phyloP scores from a whole-genome alignment of 2,329 filamentous ascomycete genomes.

The Colletotrichum tanaceti region DNA sequence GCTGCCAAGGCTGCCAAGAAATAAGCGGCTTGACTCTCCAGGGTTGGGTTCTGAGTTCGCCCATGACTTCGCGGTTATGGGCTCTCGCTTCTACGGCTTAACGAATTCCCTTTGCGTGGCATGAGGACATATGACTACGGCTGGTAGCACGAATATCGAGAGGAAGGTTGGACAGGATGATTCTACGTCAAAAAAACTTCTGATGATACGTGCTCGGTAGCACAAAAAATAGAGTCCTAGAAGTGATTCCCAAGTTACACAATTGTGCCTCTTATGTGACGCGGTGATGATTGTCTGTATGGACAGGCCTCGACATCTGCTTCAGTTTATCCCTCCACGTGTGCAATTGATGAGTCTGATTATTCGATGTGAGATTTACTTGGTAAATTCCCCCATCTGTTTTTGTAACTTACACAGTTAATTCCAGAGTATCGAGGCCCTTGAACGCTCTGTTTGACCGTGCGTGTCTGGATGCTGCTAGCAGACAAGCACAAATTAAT shows the following conservation, averaged over 20 bases:
- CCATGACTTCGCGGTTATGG: slow-evolving; percentile 20
- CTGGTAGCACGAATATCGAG: slow-evolving; percentile 56
- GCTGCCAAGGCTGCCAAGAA: slow-evolving; percentile 81
- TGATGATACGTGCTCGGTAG: slow-evolving; percentile 59
- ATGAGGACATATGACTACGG: slow-evolving; percentile 57
- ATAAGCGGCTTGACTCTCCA: slow-evolving; percentile 60
- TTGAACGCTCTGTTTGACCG: too few species aligned
- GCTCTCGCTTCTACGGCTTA: slow-evolving; percentile 58
- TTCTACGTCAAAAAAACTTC: slow-evolving; percentile 53
- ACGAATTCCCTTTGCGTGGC: slow-evolving; percentile 57
- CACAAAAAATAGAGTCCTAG: slow-evolving; percentile 60
- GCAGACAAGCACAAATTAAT: background rate
- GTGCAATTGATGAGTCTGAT: too few species aligned
- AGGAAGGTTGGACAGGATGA: slow-evolving; percentile 54
- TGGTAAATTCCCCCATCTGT: fast-evolving
- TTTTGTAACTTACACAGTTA: too few species aligned
- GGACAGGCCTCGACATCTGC: too few species aligned
- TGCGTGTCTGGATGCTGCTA: background rate
- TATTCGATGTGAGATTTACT: background rate
- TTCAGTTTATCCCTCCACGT: too few species aligned
- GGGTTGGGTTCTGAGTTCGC: slow-evolving; percentile 37
- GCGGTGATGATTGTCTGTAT: too few species aligned
- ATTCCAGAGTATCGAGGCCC: too few species aligned
- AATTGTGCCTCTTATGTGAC: slow-evolving; percentile 8
- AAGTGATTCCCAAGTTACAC: slow-evolving; percentile 43